phyloP scores from a whole-genome alignment of 2,329 filamentous ascomycete species.

The Orbilia quercus region DNA sequence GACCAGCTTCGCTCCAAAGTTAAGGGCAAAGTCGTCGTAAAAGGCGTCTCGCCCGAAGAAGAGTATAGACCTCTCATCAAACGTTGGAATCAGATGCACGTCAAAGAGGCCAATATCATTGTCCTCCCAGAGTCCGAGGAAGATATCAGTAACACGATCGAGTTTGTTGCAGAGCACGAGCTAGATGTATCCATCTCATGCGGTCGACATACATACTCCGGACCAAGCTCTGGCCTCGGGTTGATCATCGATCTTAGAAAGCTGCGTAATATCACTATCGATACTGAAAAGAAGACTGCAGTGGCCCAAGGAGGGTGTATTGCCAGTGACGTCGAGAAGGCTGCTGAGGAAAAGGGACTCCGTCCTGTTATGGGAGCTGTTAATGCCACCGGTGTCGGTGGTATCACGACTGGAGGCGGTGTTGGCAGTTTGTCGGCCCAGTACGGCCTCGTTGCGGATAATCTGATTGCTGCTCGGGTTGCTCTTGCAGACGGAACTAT shows the following conservation, averaged over 20 bases:
- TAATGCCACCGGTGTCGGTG: constrained; percentile 44
- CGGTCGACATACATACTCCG: constrained; percentile 49
- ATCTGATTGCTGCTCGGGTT: constrained; percentile 46
- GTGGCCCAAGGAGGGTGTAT: constrained; percentile 39
- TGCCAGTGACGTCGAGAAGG: constrained; percentile 40
- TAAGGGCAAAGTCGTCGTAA: constrained; percentile 48
- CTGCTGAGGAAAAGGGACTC: constrained; percentile 23
- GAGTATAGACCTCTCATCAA: constrained; percentile 46
- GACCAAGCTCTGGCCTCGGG: constrained; percentile 35
- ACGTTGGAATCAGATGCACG: constrained; percentile 49
- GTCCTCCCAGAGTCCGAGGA: constrained; percentile 41
- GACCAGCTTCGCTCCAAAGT: constrained; percentile 37
- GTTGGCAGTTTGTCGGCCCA: constrained; percentile 33
- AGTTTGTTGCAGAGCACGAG: constrained; percentile 44
- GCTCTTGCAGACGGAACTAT: constrained; percentile 64
- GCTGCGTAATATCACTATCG: constrained; percentile 45
- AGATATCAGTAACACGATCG: constrained; percentile 37
- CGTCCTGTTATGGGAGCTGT: constrained; percentile 45
- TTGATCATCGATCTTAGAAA: constrained; percentile 54
- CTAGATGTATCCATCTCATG: constrained; percentile 46
- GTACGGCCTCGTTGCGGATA: constrained; percentile 50
- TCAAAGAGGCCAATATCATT: constrained; percentile 52
- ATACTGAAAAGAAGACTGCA: constrained; percentile 36
- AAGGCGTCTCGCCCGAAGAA: constrained; percentile 41
- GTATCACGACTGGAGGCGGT: constrained; percentile 54